Evolutionary conservation across 1,139 yeast species (phyloP).

Genomic region (Taphrina deformans): DNA sequence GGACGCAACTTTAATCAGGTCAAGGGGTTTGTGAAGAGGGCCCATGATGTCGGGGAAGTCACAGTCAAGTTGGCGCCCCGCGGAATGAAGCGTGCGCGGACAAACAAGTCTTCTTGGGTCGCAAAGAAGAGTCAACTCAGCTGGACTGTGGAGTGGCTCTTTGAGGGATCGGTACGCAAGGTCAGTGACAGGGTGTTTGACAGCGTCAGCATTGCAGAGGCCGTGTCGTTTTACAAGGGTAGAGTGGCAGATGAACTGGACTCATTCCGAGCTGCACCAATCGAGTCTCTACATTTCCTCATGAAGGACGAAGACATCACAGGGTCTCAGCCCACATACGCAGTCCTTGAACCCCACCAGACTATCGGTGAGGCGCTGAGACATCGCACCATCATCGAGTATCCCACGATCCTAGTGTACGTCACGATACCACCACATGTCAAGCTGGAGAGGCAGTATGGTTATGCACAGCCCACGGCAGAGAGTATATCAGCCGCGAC

Average conservation of each 20-base stretch:
- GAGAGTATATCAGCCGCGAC: neutral
- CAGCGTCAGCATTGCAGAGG: constrained; percentile 1
- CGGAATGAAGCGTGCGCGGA: constrained; percentile 71
- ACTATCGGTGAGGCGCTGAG: constrained; percentile 18
- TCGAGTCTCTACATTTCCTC: neutral
- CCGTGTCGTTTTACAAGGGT: neutral
- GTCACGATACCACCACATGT: neutral
- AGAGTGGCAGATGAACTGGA: neutral
- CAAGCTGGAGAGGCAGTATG: constrained; percentile 11
- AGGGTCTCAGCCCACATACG: constrained; percentile 5
- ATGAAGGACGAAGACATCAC: neutral
- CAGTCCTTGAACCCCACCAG: neutral
- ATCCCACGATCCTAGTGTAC: constrained; percentile 17
- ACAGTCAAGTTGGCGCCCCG: constrained; percentile 58
- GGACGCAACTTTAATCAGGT: constrained; percentile 36
- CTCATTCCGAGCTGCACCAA: neutral
- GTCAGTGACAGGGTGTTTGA: constrained; percentile 30
- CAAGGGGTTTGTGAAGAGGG: constrained; percentile 41
- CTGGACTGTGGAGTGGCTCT: constrained; percentile 68
- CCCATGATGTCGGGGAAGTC: constrained; percentile 51
- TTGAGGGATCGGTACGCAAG: constrained; percentile 4
- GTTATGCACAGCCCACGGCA: neutral
- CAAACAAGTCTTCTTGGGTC: constrained; percentile 75
- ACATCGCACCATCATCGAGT: constrained; percentile 28
- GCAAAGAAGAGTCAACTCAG: constrained; percentile 60